Evolutionary conservation across 2,329 filamentous ascomycete genomes (phyloP).

Genomic region (Pyricularia sp.): DNA sequence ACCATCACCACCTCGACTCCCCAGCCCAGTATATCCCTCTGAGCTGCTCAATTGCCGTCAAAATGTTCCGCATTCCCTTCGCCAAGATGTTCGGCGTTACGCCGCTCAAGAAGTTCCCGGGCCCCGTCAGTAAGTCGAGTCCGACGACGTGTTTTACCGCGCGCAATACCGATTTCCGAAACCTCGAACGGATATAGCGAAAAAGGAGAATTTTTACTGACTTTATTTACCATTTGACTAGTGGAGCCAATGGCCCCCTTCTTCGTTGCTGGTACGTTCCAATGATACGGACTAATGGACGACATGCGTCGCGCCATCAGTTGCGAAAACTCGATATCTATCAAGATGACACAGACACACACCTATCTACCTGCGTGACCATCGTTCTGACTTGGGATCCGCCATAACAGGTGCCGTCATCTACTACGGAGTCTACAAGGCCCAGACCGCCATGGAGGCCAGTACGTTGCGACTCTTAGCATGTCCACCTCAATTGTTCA

Average conservation of each 20-base stretch:
- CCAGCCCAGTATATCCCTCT: constrained; percentile 18
- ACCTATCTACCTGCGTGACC: not conserved
- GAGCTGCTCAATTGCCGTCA: constrained; percentile 29
- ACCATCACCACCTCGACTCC: constrained; percentile 12
- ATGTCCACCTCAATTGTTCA: constrained; percentile 1
- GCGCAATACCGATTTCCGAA: not conserved
- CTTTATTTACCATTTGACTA: constrained; percentile 22
- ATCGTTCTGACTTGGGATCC: constrained; percentile 12
- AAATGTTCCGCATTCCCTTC: constrained; percentile 45
- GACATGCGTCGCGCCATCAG: not conserved
- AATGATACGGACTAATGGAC: not conserved
- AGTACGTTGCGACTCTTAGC: constrained; percentile 38
- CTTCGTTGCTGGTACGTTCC: constrained; percentile 76
- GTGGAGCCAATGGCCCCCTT: constrained; percentile 87
- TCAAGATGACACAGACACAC: too few relatives aligned
- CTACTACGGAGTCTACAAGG: constrained; percentile 81
- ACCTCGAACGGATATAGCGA: not conserved
- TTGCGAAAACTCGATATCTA: not conserved
- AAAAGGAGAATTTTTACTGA: not conserved
- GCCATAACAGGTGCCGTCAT: constrained; percentile 57
- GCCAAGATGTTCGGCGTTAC: constrained; percentile 39
- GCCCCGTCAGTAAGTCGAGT: constrained; percentile 59
- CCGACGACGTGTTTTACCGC: constrained; percentile 5
- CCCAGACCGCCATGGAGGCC: constrained; percentile 62
- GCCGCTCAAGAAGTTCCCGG: constrained; percentile 66